Percentiles rank a stretch among this genome's conserved stretches.
phyloP scores from a whole-genome alignment of 495 filamentous ascomycete genomes.

The Podospora fimiseda region DNA sequence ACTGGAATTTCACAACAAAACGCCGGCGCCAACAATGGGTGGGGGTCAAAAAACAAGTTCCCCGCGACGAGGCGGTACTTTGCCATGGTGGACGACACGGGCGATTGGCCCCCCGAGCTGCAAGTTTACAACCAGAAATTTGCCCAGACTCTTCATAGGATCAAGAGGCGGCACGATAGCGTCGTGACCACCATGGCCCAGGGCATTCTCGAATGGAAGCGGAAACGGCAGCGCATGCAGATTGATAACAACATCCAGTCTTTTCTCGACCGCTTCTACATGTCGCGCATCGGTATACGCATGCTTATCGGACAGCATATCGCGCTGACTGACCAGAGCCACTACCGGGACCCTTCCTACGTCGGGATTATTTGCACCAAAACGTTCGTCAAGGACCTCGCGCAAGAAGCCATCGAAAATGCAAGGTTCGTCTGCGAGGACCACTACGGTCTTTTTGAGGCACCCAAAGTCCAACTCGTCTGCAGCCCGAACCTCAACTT shows the following conservation, averaged over 20 bases:
- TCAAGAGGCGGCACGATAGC: slow-evolving; percentile 92
- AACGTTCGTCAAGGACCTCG: slow-evolving; percentile 92
- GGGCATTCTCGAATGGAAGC: slow-evolving; percentile 96
- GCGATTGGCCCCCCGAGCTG: slow-evolving; percentile 90
- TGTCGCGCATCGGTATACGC: slow-evolving; percentile 98
- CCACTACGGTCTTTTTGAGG: slow-evolving; percentile 96
- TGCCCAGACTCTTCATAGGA: slow-evolving; percentile 73
- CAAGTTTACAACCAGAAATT: slow-evolving; percentile 91
- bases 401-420: slow-evolving; percentile 95
- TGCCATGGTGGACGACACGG: slow-evolving; percentile 78
- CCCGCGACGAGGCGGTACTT: slow-evolving; percentile 70
- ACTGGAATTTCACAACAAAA: slow-evolving; percentile 32
- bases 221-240: slow-evolving; percentile 92
- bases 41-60: slow-evolving; percentile 40
- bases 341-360: slow-evolving; percentile 81
- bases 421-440: slow-evolving; percentile 98
- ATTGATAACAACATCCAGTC: slow-evolving; percentile 95
- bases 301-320: slow-evolving; percentile 99
- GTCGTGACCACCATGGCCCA: slow-evolving; percentile 95
- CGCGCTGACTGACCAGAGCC: slow-evolving; percentile 85
- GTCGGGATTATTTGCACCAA: slow-evolving; percentile 98
- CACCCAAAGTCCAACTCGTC: slow-evolving; percentile 91
- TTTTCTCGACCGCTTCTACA: slow-evolving; percentile 98
- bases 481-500: slow-evolving; percentile 90
- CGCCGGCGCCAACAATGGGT: slow-evolving; percentile 38